Base-by-base conservation (phyloP, 2,329 filamentous ascomycete species). In the Neofusicoccum parvum region DNA sequence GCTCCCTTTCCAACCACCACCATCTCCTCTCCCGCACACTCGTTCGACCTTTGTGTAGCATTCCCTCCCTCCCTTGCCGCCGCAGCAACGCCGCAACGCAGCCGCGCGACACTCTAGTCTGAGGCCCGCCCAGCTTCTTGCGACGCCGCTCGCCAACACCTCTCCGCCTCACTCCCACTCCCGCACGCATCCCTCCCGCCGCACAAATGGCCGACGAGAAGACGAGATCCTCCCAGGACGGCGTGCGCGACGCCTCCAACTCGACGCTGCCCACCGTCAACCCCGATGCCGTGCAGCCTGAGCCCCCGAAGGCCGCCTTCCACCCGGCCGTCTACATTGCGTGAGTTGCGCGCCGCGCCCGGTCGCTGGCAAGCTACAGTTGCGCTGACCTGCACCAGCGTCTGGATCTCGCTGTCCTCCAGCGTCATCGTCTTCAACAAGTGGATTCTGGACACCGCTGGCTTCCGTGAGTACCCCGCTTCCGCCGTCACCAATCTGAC, bases 371-470 rank as follows among this genome's bases (percentile, higher is more conserved):
- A 23, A 34, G 46, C 36, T 56, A 59, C 41, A 27, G 48, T 41
- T 51, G 5, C 12, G 45, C 64, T 65, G 56, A 65, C 37, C 17
- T 2, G 27, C 59, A 41, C 60, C 79, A 97, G 94, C 73, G 85
- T 89, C 72, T 99, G 95, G 95, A 98, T 99, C 76, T 83, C 89
- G 67, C 85, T 97, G 78, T 96, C 92, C 75, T 97, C 93, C 49
- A 92, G 90, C 73, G 93, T 98, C 76, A 99, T 99, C 78, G 85
- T 99, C 68, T 98, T 97, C 90, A 98, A 99, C 89, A 99, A 99
- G 87, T 97, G 92, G 88, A 92, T 99, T 74, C 86, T 98, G 68
- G 89, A 94, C 74, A 94, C 90, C 45, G 86, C 90, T 69, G 86
- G 92, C 69, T 97, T 97, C 84, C 87, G 90, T 92, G 85, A 84